These are phyloP conservation scores for Corynascus novoguineensis DNA, from an alignment of 495 filamentous ascomycete species.

Conservation along the genomic window DNA sequence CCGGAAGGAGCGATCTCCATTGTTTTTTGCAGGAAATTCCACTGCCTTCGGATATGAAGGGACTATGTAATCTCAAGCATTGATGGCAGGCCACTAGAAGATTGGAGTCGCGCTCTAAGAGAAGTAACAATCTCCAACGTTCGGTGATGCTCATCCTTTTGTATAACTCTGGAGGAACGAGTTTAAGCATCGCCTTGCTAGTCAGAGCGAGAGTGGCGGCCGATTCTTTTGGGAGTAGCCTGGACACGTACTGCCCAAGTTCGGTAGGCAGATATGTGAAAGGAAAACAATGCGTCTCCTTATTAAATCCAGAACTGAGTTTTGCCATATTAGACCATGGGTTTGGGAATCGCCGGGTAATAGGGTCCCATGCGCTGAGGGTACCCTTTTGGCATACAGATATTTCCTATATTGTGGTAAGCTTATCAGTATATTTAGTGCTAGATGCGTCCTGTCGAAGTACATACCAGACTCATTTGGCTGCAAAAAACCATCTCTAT, in stretches of 20 bases:
- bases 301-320: background rate
- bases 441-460: too few relatives aligned
- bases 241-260: background rate
- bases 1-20: background rate
- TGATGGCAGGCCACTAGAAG: slow-evolving; percentile 4
- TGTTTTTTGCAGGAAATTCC: background rate
- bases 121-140: slow-evolving; percentile 3
- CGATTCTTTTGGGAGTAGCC: background rate
- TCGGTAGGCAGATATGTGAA: background rate
- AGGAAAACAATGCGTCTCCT: background rate
- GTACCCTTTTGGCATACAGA: too few relatives aligned
- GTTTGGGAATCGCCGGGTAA: background rate
- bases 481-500: background rate
- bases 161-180: background rate
- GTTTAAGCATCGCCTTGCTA: background rate
- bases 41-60: background rate
- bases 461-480: too few relatives aligned
- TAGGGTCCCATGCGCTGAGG: too few relatives aligned
- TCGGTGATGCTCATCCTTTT: background rate
- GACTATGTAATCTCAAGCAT: background rate
- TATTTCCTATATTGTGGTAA: too few relatives aligned
- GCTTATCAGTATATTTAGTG: too few relatives aligned
- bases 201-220: background rate
- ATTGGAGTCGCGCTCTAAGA: background rate
- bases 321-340: background rate